Percentiles rank a stretch among this genome's conserved stretches.
These are phyloP conservation scores for Lecanicillium sp. DNA, from an alignment of 2,329 filamentous ascomycete species.

Conservation along the genomic window DNA sequence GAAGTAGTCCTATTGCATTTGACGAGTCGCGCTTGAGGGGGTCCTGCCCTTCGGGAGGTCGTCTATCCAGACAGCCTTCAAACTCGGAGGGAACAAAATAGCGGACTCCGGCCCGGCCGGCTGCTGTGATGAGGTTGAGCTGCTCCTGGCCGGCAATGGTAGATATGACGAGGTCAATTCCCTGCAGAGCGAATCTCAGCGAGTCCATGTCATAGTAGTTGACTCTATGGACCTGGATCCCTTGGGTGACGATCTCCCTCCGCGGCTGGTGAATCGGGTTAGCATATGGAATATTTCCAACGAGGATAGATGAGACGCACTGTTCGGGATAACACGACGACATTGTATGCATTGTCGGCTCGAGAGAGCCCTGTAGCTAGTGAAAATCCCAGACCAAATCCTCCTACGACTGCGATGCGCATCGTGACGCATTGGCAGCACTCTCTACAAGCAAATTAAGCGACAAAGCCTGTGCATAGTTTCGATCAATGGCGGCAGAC, in stretches of 20 bases:
- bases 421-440: slow-evolving; percentile 27
- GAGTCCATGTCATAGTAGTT: slow-evolving; percentile 52
- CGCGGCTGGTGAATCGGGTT: slow-evolving; percentile 33
- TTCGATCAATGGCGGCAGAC: no score
- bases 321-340: slow-evolving; percentile 61
- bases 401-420: slow-evolving; percentile 41
- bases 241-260: slow-evolving; percentile 42
- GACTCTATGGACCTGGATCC: slow-evolving; percentile 60
- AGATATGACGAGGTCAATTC: slow-evolving; percentile 67
- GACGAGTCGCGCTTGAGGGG: slow-evolving; percentile 53
- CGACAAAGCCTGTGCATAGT: no score
- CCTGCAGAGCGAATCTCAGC: slow-evolving; percentile 58
- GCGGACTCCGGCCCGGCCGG: slow-evolving; percentile 53
- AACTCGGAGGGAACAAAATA: slow-evolving; percentile 71
- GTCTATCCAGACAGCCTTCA: slow-evolving; percentile 52
- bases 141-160: slow-evolving; percentile 61
- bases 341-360: slow-evolving; percentile 50
- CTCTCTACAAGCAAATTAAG: slow-evolving; percentile 8
- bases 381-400: slow-evolving; percentile 34
- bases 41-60: slow-evolving; percentile 39
- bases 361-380: slow-evolving; percentile 48
- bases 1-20: slow-evolving; percentile 47
- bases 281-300: slow-evolving; percentile 5
- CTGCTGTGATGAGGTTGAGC: slow-evolving; percentile 64
- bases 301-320: slow-evolving; percentile 30